Percentiles rank a stretch among this genome's conserved stretches.
Conservation (phyloP, 2,329 filamentous ascomycete species). For the Cadophora luteo-olivacea region DNA sequence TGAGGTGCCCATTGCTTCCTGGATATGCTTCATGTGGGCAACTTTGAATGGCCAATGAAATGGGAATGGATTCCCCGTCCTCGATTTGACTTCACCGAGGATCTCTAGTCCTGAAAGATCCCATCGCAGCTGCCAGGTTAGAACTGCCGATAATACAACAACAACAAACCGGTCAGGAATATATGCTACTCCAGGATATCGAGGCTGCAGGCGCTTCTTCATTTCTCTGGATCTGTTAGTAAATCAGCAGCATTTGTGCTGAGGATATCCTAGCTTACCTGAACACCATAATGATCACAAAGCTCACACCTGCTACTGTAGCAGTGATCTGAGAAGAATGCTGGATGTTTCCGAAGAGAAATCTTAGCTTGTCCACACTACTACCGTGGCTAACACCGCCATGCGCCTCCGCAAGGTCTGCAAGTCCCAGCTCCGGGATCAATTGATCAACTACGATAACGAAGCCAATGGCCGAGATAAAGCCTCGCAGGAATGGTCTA, state of each 20-base stretch:
- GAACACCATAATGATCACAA: slow-evolving; percentile 88
- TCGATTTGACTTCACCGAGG: slow-evolving; percentile 80
- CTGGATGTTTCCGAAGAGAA: slow-evolving; percentile 71
- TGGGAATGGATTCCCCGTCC: slow-evolving; percentile 73
- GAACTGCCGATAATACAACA: slow-evolving; percentile 81
- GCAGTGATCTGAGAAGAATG: slow-evolving; percentile 77
- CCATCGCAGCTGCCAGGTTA: slow-evolving; percentile 81
- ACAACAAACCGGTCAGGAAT: slow-evolving; percentile 91
- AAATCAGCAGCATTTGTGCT: not conserved
- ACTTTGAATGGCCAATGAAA: slow-evolving; percentile 87
- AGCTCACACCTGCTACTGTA: slow-evolving; percentile 78
- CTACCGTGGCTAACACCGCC: slow-evolving; percentile 80
- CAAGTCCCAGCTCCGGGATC: slow-evolving; percentile 86
- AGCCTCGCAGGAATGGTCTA: slow-evolving; percentile 88
- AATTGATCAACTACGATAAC: slow-evolving; percentile 96
- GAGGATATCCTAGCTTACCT: slow-evolving; percentile 58
- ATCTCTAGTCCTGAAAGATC: slow-evolving; percentile 81
- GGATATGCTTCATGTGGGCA: slow-evolving; percentile 79
- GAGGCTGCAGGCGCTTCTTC: slow-evolving; percentile 80
- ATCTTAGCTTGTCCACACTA: slow-evolving; percentile 83
- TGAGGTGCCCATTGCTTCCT: slow-evolving; percentile 85
- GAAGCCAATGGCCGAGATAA: slow-evolving; percentile 96
- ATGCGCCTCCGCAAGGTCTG: slow-evolving; percentile 64
- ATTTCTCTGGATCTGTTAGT: slow-evolving; percentile 63
- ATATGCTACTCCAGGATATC: slow-evolving; percentile 82